Conservation (phyloP, 1,284 basidiomycete genomes). For the Neonothopanus nambi region DNA sequence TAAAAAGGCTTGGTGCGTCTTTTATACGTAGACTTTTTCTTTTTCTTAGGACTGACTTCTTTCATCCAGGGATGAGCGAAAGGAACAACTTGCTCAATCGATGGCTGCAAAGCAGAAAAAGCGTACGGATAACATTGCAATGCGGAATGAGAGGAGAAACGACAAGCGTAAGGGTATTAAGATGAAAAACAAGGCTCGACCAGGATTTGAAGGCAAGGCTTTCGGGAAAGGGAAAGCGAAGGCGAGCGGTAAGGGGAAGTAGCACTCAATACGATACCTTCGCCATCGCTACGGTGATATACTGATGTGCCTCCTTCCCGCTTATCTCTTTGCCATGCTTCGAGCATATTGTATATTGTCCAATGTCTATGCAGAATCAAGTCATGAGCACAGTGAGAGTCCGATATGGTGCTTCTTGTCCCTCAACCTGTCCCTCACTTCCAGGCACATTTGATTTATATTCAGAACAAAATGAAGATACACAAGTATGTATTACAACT, state of each 20-base stretch:
- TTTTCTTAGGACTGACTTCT: not conserved
- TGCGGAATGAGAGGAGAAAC: conserved; percentile 74
- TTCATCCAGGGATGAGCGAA: conserved; percentile 74
- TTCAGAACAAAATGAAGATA: too few relatives aligned
- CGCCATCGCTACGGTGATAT: too few relatives aligned
- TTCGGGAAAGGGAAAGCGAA: conserved; percentile 61
- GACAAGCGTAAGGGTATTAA: conserved; percentile 72
- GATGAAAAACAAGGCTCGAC: conserved; percentile 63
- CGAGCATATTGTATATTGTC: too few relatives aligned
- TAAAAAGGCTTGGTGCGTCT: conserved; percentile 79
- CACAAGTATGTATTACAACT: too few relatives aligned
- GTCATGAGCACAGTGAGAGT: too few relatives aligned
- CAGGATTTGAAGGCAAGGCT: conserved; percentile 81
- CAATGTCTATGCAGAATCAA: too few relatives aligned
- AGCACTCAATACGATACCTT: too few relatives aligned
- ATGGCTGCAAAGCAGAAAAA: conserved; percentile 88
- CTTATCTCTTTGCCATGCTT: too few relatives aligned
- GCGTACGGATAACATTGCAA: conserved; percentile 84
- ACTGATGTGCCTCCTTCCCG: too few relatives aligned
- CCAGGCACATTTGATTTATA: too few relatives aligned
- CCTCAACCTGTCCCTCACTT: too few relatives aligned
- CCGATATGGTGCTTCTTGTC: too few relatives aligned
- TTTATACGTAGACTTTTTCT: conserved; percentile 8
- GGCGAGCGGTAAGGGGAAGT: conserved; percentile 12
- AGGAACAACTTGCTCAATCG: conserved; percentile 68